Evolutionary conservation across 2,329 filamentous ascomycete species (phyloP), one percentile per base, ranked within the genome.

Genomic region (Verticillium nubilum): DNA sequence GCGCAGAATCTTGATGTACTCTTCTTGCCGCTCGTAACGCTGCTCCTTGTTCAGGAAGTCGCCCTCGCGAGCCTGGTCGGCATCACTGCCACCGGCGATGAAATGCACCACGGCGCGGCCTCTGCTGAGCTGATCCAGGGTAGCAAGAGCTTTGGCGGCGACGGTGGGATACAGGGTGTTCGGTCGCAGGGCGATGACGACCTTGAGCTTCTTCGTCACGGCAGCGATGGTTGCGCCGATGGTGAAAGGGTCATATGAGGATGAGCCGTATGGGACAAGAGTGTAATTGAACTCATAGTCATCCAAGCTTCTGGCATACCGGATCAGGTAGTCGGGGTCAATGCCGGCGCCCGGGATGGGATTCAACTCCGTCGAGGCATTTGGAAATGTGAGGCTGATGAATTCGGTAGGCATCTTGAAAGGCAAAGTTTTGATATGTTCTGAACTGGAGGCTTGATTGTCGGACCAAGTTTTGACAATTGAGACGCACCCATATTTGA

Each of bases 221-320:
- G 83, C 70, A 0, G 79, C 78, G 59, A 87, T 85, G 15, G 81
- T 85, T 0, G 84, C 82, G 25, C 82, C 84, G 12, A 82, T 75
- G 5, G 83, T 86, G 71, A 80, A 86, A 1, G 82, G 82, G 63
- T 86, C 83, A 60, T 77, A 84, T 10, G 69, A 80, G 2, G 76
- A 77, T 0, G 83, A 85, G 56, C 79, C 78, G 62, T 87, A 86
- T 0, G 84, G 84, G 17, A 86, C 76, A 2, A 87, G 76, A 0
- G 84, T 87, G 68, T 86, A 86, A 70, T 86, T 84, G 74, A 80
- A 86, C 53, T 71, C 80, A 67, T 86, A 82, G 66, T 86, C 83
- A 62, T 87, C 84, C 2, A 86, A 75, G 4, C 75, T 76, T 25
- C 80, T 76, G 15, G 83, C 80, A 65, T 87, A 86, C 29, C 83